Conservation (phyloP, 805 yeast species). For the Yarrowia sp. region DNA sequence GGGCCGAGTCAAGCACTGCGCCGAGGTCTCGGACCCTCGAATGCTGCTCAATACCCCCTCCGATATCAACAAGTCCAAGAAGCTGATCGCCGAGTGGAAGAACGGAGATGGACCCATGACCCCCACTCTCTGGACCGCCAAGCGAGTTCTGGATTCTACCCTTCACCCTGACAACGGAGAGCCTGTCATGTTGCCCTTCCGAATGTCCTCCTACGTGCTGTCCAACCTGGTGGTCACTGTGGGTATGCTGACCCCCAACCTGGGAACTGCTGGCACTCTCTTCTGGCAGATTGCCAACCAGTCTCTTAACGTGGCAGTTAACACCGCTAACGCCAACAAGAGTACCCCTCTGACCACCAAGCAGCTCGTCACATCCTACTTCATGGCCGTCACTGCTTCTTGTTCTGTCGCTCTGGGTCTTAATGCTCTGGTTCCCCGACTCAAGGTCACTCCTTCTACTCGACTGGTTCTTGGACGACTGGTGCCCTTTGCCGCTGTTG, state of each 20-base stretch:
- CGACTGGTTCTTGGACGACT: conserved; percentile 72
- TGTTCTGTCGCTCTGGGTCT: conserved; percentile 95
- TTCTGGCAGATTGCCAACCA: conserved; percentile 99
- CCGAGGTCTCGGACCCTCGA: conserved; percentile 87
- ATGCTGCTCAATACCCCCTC: conserved; percentile 71
- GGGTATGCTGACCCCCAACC: conserved; percentile 95
- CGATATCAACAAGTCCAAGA: conserved; percentile 63
- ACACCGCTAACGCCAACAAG: conserved; percentile 93
- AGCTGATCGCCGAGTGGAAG: conserved; percentile 64
- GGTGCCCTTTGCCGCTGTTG: conserved; percentile 98
- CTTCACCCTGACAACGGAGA: conserved; percentile 97
- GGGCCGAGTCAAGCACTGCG: conserved; percentile 94
- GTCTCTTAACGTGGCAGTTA: conserved; percentile 93
- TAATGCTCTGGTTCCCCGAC: conserved; percentile 82
- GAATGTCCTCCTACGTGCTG: conserved; percentile 95
- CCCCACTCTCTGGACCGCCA: conserved; percentile 85
- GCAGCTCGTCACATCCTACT: conserved; percentile 75
- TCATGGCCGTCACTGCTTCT: conserved; percentile 88
- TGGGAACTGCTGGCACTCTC: conserved; percentile 84
- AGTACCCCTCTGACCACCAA: conserved; percentile 80
- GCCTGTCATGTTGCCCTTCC: conserved; percentile 85
- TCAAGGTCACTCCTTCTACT: conserved; percentile 70
- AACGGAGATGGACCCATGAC: conserved; percentile 68
- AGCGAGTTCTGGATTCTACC: conserved; percentile 82
- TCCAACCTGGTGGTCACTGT: conserved; percentile 92